Conservation (phyloP, 2,329 filamentous ascomycete genomes). For the Sclerotinia trifoliorum region DNA sequence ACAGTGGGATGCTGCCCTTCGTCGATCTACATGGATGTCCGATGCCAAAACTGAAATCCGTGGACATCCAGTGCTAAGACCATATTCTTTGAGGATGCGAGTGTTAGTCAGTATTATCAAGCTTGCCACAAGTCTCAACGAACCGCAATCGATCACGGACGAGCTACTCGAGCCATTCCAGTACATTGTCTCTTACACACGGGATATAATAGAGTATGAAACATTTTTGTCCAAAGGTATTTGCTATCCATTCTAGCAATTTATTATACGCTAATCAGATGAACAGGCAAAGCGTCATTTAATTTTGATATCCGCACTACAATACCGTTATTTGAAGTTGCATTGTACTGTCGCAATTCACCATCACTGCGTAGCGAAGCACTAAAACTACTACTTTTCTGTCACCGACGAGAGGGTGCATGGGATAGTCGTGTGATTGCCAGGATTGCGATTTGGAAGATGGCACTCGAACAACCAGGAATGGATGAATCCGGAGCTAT, state of each 20-base stretch:
- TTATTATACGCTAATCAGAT: not conserved
- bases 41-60: not conserved
- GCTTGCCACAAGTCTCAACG: slow-evolving; percentile 21
- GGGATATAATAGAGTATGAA: slow-evolving; percentile 15
- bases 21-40: slow-evolving; percentile 9
- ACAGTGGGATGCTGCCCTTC: slow-evolving; percentile 6
- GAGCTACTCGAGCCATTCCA: slow-evolving; percentile 7
- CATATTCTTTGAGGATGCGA: slow-evolving; percentile 14
- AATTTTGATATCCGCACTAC: slow-evolving; percentile 48
- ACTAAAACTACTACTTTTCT: slow-evolving; percentile 58
- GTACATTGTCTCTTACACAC: slow-evolving; percentile 12
- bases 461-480: slow-evolving; percentile 32
- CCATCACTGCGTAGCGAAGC: slow-evolving; percentile 56
- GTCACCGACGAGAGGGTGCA: slow-evolving; percentile 63
- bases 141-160: slow-evolving; percentile 8
- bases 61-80: slow-evolving; percentile 2
- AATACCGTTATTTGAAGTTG: slow-evolving; percentile 61
- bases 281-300: slow-evolving; percentile 20
- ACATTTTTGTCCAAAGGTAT: not conserved
- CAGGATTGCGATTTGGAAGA: slow-evolving; percentile 32
- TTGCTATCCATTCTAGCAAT: not conserved
- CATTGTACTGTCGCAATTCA: slow-evolving; percentile 60
- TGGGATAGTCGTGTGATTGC: slow-evolving; percentile 50
- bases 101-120: not conserved
- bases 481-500: slow-evolving; percentile 28